Conservation (phyloP, 371 early-diverging fungal genomes). For the Actinomucor elegans region DNA sequence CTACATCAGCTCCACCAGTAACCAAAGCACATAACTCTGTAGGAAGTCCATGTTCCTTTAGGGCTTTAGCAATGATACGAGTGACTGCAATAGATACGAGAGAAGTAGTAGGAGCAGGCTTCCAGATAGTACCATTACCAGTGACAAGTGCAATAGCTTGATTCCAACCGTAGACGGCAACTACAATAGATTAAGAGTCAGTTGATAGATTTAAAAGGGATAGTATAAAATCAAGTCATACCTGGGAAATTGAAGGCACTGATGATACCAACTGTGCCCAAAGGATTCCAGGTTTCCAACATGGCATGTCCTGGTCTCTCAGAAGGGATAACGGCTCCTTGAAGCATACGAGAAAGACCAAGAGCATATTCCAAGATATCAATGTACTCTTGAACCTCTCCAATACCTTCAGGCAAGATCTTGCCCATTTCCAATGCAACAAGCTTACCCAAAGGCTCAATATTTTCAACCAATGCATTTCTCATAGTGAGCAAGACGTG, state of each 20-base stretch:
- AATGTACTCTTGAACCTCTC: constrained; percentile 98
- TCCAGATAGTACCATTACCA: constrained; percentile 95
- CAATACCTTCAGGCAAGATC: constrained; percentile 91
- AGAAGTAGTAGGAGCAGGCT: constrained; percentile 91
- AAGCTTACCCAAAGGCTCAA: constrained; percentile 80
- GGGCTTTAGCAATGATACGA: constrained; percentile 82
- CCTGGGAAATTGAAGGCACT: constrained; percentile 91
- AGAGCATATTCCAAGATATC: constrained; percentile 94
- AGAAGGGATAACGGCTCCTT: constrained; percentile 88
- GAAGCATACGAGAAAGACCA: constrained; percentile 85
- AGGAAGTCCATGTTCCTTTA: constrained; percentile 84
- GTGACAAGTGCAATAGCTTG: constrained; percentile 88
- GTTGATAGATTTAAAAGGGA: too few species aligned
- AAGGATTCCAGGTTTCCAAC: constrained; percentile 96
- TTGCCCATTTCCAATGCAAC: constrained; percentile 97
- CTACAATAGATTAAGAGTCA: constrained; percentile 31
- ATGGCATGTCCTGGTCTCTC: constrained; percentile 95
- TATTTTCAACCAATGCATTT: constrained; percentile 74
- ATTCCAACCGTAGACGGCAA: constrained; percentile 91
- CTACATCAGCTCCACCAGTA: constrained; percentile 89
- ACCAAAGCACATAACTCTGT: constrained; percentile 89
- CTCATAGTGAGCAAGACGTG: constrained; percentile 94
- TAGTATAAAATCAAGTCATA: too few species aligned
- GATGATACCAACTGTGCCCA: constrained; percentile 94
- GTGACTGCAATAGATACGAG: constrained; percentile 89